Evolutionary conservation across 2,329 filamentous ascomycete species (phyloP), one percentile per base, ranked within the genome.

Genomic region (Monosporascus sp.): DNA sequence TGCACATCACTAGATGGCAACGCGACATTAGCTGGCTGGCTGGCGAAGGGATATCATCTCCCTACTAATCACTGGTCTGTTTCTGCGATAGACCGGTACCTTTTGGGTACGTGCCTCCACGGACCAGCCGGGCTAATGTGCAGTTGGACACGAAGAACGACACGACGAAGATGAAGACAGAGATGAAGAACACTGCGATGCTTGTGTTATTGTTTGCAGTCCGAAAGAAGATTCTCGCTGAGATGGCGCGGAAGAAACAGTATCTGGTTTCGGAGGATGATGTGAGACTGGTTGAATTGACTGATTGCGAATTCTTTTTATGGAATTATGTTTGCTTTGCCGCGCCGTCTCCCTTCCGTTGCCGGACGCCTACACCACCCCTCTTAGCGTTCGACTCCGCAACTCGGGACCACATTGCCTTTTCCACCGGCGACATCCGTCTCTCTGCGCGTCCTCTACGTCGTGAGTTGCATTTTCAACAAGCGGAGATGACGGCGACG

Each of bases 1-100:
- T 57, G 65, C 64, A 64, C 64, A 65, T 68, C 66, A 63, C 49
- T 64, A 65, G 63, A 68, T 63, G 62, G 62, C 61, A 65, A 60
- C 51, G 55, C 60, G 60, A 62, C 59, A 53, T 60, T 57, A 51
- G 58, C 58, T 54, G 61, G 63, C 20, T 46, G 43, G 43, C 22
- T n/a, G 43, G 43, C 31, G 22, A 46, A 19, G 22, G 60, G 54
- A 41, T 17, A 40, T 38, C 52, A 53, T 54, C 48, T 54, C 59
- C 61, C 60, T 61, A 55, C 56, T 63, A 65, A 64, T 67, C 50
- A 61, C 45, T 63, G 54, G 57, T 58, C 57, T 37, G 50, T 22
- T 14, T 26, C 16, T 24, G 43, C 22, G 24, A 41, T 35, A 58
- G 52, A 60, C 54, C 58, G 60, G 57, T 58, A 63, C 54, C 52